These are phyloP conservation scores for Conoideocrella luteorostrata DNA, from an alignment of 2,329 filamentous ascomycete genomes.

Conservation along the genomic window DNA sequence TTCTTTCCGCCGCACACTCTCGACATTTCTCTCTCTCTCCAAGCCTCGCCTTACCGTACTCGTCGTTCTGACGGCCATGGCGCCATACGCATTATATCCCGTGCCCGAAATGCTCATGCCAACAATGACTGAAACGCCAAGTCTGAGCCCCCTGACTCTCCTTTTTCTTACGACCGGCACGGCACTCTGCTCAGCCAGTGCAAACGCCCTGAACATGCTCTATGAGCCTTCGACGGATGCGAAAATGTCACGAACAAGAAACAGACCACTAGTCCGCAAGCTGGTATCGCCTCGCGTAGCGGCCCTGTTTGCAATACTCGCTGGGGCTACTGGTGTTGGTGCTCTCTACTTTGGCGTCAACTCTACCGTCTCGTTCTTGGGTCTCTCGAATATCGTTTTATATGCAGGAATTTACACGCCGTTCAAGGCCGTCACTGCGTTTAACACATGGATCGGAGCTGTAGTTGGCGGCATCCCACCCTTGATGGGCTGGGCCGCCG, in stretches of 20 bases:
- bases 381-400: conserved; percentile 75
- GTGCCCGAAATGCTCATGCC: conserved; percentile 78
- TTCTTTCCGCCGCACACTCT: conserved; percentile 59
- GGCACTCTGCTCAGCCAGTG: conserved; percentile 79
- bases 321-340: conserved; percentile 61
- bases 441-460: conserved; percentile 94
- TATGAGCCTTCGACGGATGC: conserved; percentile 88
- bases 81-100: conserved; percentile 87
- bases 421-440: conserved; percentile 74
- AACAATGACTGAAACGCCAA: conserved; percentile 60
- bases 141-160: conserved; percentile 82
- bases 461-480: conserved; percentile 90
- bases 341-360: conserved; percentile 87
- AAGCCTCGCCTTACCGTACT: conserved; percentile 91
- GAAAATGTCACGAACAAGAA: conserved; percentile 87
- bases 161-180: conserved; percentile 89
- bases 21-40: conserved; percentile 82
- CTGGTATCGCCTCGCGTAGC: conserved; percentile 69
- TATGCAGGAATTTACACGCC: conserved; percentile 94
- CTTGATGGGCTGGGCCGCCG: conserved; percentile 96
- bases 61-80: conserved; percentile 84
- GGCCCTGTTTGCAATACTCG: conserved; percentile 68
- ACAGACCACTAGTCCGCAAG: conserved; percentile 77
- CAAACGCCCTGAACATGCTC: conserved; percentile 95
- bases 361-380: conserved; percentile 82